Base-by-base conservation (phyloP, 225 moss, liverwort and hornwort species). In the Sphagnum tenellum region DNA sequence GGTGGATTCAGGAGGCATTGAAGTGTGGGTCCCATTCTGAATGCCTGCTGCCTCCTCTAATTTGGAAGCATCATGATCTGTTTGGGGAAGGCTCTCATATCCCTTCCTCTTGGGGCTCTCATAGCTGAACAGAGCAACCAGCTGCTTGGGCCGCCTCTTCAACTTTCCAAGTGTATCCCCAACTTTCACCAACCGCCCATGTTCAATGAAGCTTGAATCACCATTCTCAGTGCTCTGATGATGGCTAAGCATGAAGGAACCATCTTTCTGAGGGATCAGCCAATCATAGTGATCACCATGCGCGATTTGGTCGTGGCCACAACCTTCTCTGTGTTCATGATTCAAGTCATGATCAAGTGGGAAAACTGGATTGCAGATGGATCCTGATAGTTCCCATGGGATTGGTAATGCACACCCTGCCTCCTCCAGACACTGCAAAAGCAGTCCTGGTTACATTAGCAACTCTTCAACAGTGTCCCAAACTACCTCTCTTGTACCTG, bases 271-370 rank as follows among this genome's bases (percentile, higher is more conserved):
- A 13, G 72, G 82, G 14, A 85, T 72, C 3, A 85, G 76, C 67
- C 82, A 85, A 65, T 85, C 82, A 49, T 81, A 78, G 53, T 85
- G 85, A 66, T 85, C 82, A n/a, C 85, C 74, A 7, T 85, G 76
- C 10, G 82, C 85, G 60, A 85, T 81, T 11, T 78, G 50, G 4
- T 79, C 67, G 72, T 85, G 76, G 1, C 79, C 85, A 57, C 85
- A 85, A 47, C 67, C 76, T 55, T 79, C 67, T 10, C 12, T 71
- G 63, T 74, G 70, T 52, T 76, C 70, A 51, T 67, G 56, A 59
- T 73, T 71, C 44, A 64, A 68, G 3, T 79, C 65, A 62, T 79
- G 57, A 29, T 29, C 29, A 29, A 29, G 29, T 0, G 67, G 67
- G 56, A 61, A 64, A 8, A 72, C 49, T 68, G 63, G 71, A 58